Conservation (phyloP, 2,329 filamentous ascomycete genomes). For the Paraconiothyrium sp. region DNA sequence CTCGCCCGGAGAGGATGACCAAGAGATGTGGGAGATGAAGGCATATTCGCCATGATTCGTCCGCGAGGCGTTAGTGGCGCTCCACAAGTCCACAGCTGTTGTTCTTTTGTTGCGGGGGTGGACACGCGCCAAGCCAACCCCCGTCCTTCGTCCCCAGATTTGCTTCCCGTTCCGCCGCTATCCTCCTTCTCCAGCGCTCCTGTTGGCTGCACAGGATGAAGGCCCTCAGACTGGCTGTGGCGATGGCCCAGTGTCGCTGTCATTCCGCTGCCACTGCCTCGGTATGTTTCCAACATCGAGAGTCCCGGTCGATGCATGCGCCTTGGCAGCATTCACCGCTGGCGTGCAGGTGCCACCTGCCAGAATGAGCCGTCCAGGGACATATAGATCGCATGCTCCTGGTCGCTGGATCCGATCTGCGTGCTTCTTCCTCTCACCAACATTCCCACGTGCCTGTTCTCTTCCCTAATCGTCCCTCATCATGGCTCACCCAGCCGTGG, state of each 20-base stretch:
- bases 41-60: neutral
- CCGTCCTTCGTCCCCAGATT: slow-evolving; percentile 8
- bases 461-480: slow-evolving; percentile 11
- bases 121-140: slow-evolving; percentile 11
- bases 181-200: neutral
- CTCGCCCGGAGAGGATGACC: neutral
- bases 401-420: slow-evolving; percentile 14
- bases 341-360: slow-evolving; percentile 14
- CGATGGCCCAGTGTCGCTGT: slow-evolving; percentile 2
- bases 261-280: slow-evolving; percentile 17
- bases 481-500: slow-evolving; percentile 36
- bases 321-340: slow-evolving; percentile 1
- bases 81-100: slow-evolving; percentile 6
- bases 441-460: slow-evolving; percentile 14
- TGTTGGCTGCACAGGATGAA: neutral
- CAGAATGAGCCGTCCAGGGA: slow-evolving; percentile 12
- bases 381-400: slow-evolving; percentile 22
- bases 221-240: slow-evolving; percentile 1
- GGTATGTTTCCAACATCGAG: slow-evolving; percentile 18
- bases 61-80: slow-evolving; percentile 1
- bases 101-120: slow-evolving; percentile 1
- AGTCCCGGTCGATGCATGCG: slow-evolving; percentile 1
- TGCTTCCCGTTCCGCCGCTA: slow-evolving; percentile 6
- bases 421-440: slow-evolving; percentile 14
- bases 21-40: neutral